These are phyloP conservation scores for Gossypium anomalum DNA, from an alignment of 345 rosid species.

Conservation along the genomic window DNA sequence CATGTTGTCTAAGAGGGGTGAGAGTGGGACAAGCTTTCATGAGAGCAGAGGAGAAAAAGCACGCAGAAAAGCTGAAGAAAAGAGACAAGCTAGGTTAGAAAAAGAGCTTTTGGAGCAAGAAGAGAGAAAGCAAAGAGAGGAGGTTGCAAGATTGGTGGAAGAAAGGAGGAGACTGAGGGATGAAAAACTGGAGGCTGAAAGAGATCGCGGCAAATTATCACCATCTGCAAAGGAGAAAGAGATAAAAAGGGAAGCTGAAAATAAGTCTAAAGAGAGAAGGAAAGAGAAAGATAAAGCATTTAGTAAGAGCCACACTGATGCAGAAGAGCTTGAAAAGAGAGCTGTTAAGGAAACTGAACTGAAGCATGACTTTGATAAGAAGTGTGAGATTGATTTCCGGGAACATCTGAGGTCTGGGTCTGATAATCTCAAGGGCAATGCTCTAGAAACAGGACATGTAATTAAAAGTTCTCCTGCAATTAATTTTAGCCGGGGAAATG, in stretches of 20 bases:
- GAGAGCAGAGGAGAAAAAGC: conserved; percentile 89
- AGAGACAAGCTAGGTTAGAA: conserved; percentile 91
- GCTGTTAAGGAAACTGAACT: conserved; percentile 54
- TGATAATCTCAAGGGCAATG: conserved; percentile 42
- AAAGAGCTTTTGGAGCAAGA: conserved; percentile 86
- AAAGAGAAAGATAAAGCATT: conserved; percentile 87
- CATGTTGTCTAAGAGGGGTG: conserved; percentile 60
- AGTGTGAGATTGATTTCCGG: conserved; percentile 38
- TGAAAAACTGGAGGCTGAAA: conserved; percentile 74
- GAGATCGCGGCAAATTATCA: conserved; percentile 41
- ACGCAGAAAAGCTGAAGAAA: conserved; percentile 97
- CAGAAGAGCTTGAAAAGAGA: conserved; percentile 76
- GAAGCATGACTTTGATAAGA: conserved; percentile 57
- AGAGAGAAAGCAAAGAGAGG: conserved; percentile 94
- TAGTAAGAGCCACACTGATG: conserved; percentile 91
- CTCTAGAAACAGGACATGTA: conserved; percentile 46
- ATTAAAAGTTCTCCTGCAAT: conserved; percentile 38
- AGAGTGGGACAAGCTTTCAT: conserved; percentile 50
- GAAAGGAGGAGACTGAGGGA: conserved; percentile 86
- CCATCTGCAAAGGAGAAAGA: conserved; percentile 51
- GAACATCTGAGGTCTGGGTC: conserved; percentile 45
- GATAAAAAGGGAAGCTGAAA: conserved; percentile 68
- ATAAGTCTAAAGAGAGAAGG: conserved; percentile 79
- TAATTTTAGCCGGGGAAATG: conserved; percentile 41
- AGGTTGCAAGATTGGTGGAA: conserved; percentile 91